phyloP scores from a whole-genome alignment of 352 stramenopile genomes.

The Phytopythium sindhum region DNA sequence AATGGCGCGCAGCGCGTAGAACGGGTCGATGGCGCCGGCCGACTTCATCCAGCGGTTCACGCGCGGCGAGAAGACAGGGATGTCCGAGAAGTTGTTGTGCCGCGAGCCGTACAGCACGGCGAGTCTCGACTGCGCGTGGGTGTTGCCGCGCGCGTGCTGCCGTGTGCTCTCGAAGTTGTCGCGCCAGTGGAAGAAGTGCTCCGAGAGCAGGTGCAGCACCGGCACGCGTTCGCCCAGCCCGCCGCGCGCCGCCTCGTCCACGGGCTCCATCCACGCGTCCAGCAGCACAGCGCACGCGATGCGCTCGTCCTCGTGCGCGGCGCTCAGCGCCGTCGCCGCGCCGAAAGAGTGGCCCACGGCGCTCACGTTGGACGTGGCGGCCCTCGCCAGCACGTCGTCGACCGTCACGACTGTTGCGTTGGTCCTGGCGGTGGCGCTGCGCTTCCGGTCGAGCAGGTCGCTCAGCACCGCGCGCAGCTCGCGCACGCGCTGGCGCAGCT shows the following conservation, averaged over 20 bases:
- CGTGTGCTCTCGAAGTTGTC: conserved; percentile 46
- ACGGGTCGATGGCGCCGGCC: conserved; percentile 40
- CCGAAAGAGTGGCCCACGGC: conserved; percentile 64
- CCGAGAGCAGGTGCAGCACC: conserved; percentile 57
- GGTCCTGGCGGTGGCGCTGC: conserved; percentile 9
- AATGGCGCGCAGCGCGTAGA: conserved; percentile 38
- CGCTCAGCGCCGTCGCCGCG: conserved; percentile 48
- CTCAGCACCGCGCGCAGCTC: conserved; percentile 43
- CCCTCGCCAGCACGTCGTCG: conserved; percentile 24
- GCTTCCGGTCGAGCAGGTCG: conserved; percentile 22
- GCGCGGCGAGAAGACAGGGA: conserved; percentile 57
- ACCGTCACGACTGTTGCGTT: conserved; percentile 1
- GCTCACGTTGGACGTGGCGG: conserved; percentile 34
- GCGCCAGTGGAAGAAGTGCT: conserved; percentile 58
- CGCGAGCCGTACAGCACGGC: conserved; percentile 36
- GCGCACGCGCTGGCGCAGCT: conserved; percentile 48
- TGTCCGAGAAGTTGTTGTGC: conserved; percentile 78
- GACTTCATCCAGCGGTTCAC: conserved; percentile 52
- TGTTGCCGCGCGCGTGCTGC: conserved; percentile 31
- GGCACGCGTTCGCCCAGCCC: conserved; percentile 36
- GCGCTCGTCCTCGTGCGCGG: conserved; percentile 43
- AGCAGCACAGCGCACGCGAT: conserved; percentile 48
- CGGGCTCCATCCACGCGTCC: conserved; percentile 66
- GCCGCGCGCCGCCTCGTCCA: conserved; percentile 33
- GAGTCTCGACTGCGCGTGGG: conserved; percentile 30